Evolutionary conservation across 1,139 yeast species (phyloP), one percentile per base, ranked within the genome.

Genomic region (Pichia sp.): DNA sequence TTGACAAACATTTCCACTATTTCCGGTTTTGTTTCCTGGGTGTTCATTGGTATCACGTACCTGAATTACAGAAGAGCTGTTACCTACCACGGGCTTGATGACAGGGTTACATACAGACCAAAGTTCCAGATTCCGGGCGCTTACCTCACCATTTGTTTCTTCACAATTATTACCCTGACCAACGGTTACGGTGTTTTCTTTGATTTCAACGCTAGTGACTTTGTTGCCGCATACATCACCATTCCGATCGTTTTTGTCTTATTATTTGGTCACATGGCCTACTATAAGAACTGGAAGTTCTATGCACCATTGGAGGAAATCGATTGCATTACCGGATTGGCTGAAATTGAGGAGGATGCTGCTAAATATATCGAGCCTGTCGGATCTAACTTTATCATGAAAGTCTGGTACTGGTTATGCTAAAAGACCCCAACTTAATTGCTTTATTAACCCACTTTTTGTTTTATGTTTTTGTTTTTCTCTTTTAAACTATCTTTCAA

Each of bases 201-300:
- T 50, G 64, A 61, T 44, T 55, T 72, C 52, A 67, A 62, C 42
- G 75, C 72, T n/a, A 55, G 70, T 29, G 60, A 58, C 58, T 79
- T 80, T 53, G 62, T 79, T 46, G 83, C 84, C 28, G 78, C 84
- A 10, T 80, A 80, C 61, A 67, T 79, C 52, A 77, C 84, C 1
- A 57, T 79, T 44, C 84, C 84, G 28, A 67, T 78, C 37, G 71
- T 79, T 42, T 29, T 73, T 1, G 62, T 63, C 4, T 65, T 78
- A 33, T 79, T 73, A 55, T 46, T 67, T 29, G 79, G 56, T 27
- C 62, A 58, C 39, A 49, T 51, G 43, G 58, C 68, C 36, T 62
- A 58, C 50, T 55, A 61, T 5, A 72, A 68, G 26, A 64, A 56
- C 38, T 57, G 33, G 41, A 54, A 28, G 35, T 7, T 48, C 62